A percentile compares a stretch with the other conserved stretches of the same genome.
Evolutionary conservation across 345 rosid genomes (phyloP).

Genomic region (Erysimum cheiranthoides): DNA sequence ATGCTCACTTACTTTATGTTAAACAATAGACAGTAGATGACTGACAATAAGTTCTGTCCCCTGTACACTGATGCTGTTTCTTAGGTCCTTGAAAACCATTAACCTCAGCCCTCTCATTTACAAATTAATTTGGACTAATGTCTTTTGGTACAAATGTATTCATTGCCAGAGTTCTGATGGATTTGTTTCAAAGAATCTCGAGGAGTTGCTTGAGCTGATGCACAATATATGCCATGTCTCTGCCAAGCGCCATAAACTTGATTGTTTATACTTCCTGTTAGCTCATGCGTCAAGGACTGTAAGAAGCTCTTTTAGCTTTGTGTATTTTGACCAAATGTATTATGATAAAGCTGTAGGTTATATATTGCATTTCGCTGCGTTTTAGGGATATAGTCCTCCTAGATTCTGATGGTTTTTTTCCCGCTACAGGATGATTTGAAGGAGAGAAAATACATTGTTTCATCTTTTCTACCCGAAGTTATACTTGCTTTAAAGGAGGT

Average conservation of each 20-base stretch:
- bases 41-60: background rate
- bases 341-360: conserved; percentile 8
- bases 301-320: conserved; percentile 30
- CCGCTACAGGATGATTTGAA: conserved; percentile 65
- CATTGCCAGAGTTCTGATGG: conserved; percentile 62
- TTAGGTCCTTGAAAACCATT: conserved; percentile 11
- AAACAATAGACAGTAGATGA: conserved; percentile 21
- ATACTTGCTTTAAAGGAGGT: conserved; percentile 96
- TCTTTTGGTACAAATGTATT: conserved; percentile 21
- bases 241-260: conserved; percentile 90
- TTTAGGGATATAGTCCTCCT: conserved; percentile 1
- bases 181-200: conserved; percentile 62
- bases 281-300: conserved; percentile 67
- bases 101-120: background rate
- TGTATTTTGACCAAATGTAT: conserved; percentile 26
- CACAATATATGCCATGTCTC: conserved; percentile 87
- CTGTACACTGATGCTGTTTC: conserved; percentile 20
- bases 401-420: conserved; percentile 12
- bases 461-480: conserved; percentile 86
- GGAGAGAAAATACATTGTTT: conserved; percentile 58
- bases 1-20: background rate
- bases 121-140: conserved; percentile 25
- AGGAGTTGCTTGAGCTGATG: conserved; percentile 76
- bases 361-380: background rate
- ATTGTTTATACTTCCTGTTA: conserved; percentile 80